Base-by-base conservation (phyloP, 2,329 filamentous ascomycete species). In the Fonsecaea pedrosoi region DNA sequence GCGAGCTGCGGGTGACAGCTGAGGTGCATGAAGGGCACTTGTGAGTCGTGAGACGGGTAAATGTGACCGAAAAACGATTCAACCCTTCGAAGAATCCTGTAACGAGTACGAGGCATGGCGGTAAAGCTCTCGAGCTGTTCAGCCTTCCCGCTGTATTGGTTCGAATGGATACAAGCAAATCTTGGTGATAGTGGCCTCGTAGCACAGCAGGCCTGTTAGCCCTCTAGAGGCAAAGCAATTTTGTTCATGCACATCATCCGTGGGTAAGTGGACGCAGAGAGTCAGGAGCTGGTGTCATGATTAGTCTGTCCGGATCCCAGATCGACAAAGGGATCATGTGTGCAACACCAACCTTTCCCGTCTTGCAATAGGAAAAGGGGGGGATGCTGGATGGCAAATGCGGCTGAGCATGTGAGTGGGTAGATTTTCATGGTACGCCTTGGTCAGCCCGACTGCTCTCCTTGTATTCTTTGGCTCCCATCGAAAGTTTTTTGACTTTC, bases 291-390 rank as follows among this genome's bases (percentile, higher is more conserved):
- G 38, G 18, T 62, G 32, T 12, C 32, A 66, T 57, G 54, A 62
- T 62, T 66, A 58, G 59, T 53, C 38, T 55, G 25, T 21, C 54
- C 57, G 64, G 54, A 66, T 54, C 40, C 64, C 48, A 63, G 64
- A 66, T 66, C 64, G 64, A 66, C 60, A 65, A 53, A 61, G 57
- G 57, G 65, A 62, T 66, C 64, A 66, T 57, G 59, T 66, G 58
- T 64, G 61, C 65, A 60, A 61, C 55, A 53, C 48, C 9, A 48
- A 30, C 6, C 32, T 45, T 56, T 56, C 60, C 55, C 15, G 58
- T 42, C 59, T 66, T 40, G 61, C 56, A 42, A 42, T 57, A 54
- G 57, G 60, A 60, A 64, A 34, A 45, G n/a, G 60, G 54, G 45
- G 45, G 35, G 34, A 55, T 34, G n/a, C 40, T 59, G 15, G 54